Percentiles rank a stretch among this genome's conserved stretches.
Conservation (phyloP, 495 filamentous ascomycete species). For the Mycothermus thermophilus region DNA sequence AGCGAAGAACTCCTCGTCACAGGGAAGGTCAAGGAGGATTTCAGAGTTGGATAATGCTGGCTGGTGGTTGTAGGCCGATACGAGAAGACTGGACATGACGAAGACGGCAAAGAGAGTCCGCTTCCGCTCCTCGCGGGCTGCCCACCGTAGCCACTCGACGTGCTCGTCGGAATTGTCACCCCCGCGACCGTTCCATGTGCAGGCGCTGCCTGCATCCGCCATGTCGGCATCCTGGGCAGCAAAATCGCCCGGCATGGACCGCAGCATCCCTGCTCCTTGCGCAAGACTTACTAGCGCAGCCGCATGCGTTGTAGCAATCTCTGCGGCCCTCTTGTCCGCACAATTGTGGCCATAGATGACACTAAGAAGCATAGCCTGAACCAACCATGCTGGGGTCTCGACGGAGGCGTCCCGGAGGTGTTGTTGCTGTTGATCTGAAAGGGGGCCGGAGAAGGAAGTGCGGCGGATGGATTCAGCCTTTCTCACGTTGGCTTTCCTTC, state of each 20-base stretch:
- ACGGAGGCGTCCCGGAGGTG: constrained; percentile 58
- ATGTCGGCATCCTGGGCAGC: constrained; percentile 26
- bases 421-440: constrained; percentile 31
- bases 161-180: constrained; percentile 51
- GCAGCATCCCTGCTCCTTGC: constrained; percentile 64
- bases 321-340: constrained; percentile 76
- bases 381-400: constrained; percentile 87
- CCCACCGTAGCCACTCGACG: constrained; percentile 81
- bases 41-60: constrained; percentile 91
- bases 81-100: constrained; percentile 75
- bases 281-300: constrained; percentile 83
- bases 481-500: constrained; percentile 76
- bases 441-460: constrained; percentile 33
- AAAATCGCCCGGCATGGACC: constrained; percentile 34
- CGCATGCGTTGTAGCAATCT: constrained; percentile 85
- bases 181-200: constrained; percentile 31
- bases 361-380: constrained; percentile 97
- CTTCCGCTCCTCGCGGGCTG: constrained; percentile 78
- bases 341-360: constrained; percentile 94
- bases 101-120: constrained; percentile 88
- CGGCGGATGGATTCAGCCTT: constrained; percentile 54
- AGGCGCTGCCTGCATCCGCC: constrained; percentile 36
- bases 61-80: constrained; percentile 83
- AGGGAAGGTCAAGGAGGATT: constrained; percentile 79
- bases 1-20: constrained; percentile 84